phyloP scores from a whole-genome alignment of 176 grass and related monocot genomes.

The Miscanthus lutarioriparius region DNA sequence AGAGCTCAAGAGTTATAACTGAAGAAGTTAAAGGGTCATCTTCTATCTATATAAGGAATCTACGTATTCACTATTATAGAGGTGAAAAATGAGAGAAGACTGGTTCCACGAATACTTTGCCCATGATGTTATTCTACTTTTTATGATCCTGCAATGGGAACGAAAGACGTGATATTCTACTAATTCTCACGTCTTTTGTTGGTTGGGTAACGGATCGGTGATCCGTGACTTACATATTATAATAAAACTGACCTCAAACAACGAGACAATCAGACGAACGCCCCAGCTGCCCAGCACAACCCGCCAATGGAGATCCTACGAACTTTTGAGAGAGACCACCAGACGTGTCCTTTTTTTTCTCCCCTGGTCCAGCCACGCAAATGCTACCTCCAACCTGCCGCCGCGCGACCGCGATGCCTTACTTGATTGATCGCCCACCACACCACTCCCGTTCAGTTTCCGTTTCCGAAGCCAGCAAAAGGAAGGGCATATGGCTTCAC shows the following conservation, averaged over 20 bases:
- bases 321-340: background rate
- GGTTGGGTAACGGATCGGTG: too few relatives aligned
- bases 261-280: background rate
- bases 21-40: too few relatives aligned
- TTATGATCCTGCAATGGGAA: too few relatives aligned
- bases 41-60: too few relatives aligned
- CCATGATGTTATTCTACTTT: too few relatives aligned
- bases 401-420: background rate
- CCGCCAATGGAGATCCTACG: background rate
- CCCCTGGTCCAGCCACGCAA: slow-evolving; percentile 13
- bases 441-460: background rate
- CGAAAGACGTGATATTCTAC: too few relatives aligned
- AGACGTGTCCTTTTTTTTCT: background rate
- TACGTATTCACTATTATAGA: too few relatives aligned
- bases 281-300: background rate
- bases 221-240: too few relatives aligned
- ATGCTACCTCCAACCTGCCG: slow-evolving; percentile 27
- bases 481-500: background rate
- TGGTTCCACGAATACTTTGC: too few relatives aligned
- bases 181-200: too few relatives aligned
- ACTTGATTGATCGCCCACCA: background rate
- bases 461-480: background rate
- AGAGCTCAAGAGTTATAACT: too few relatives aligned
- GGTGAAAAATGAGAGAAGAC: too few relatives aligned
- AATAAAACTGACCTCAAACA: background rate